Percentiles rank a stretch among this genome's conserved stretches.
Evolutionary conservation across 176 grass and related monocot species (phyloP).

Genomic region (Hordeum marinum): DNA sequence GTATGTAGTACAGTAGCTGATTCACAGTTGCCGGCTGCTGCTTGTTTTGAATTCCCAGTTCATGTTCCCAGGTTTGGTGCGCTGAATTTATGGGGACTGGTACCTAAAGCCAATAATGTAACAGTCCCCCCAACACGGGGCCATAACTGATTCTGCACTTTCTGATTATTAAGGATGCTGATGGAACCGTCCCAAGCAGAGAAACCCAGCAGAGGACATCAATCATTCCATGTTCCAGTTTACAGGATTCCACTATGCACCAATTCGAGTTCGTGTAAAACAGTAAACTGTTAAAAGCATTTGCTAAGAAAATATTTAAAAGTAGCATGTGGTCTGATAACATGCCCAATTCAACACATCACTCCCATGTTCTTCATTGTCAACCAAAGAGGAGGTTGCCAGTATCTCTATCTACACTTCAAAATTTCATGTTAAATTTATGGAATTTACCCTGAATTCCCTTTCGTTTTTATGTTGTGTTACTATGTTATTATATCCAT

Average conservation of each 20-base stretch:
- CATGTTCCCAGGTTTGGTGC: background rate
- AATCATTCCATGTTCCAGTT: background rate
- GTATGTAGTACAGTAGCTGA: background rate
- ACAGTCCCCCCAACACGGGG: background rate
- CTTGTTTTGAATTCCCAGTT: background rate
- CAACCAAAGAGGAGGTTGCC: background rate
- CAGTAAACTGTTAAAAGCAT: too few species aligned
- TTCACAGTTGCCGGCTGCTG: background rate
- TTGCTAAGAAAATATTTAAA: background rate
- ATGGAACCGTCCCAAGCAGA: background rate
- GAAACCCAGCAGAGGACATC: background rate
- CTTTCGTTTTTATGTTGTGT: background rate
- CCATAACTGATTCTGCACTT: background rate
- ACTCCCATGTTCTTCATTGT: background rate
- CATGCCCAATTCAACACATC: background rate
- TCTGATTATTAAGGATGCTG: background rate
- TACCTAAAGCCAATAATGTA: background rate
- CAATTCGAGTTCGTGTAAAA: background rate
- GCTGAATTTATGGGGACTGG: background rate
- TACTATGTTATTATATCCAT: background rate
- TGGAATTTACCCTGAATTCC: background rate
- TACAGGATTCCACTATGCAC: background rate
- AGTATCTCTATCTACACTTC: background rate
- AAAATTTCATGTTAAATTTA: background rate
- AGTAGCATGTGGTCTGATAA: background rate